Percentiles rank a stretch among this genome's conserved stretches.
Evolutionary conservation across 2,329 filamentous ascomycete genomes (phyloP).

Genomic region (Penicillium digitatum): DNA sequence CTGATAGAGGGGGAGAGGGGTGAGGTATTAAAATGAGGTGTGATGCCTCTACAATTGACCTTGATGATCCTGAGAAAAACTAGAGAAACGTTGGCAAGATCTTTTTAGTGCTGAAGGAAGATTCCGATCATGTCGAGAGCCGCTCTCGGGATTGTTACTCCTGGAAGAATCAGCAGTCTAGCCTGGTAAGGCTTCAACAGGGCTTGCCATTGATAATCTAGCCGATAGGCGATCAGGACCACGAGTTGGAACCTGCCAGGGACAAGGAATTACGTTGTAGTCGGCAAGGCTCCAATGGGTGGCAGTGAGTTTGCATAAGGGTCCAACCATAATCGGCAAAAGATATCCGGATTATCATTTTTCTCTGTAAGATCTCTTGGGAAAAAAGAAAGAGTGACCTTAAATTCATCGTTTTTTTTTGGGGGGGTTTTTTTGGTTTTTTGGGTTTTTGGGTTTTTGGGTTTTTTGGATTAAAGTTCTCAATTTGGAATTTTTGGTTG

Average conservation of each 20-base stretch:
- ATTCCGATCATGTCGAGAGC: not conserved
- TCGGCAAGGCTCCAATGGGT: conserved; percentile 23
- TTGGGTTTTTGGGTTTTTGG: too few species aligned
- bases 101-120: not conserved
- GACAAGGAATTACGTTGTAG: conserved; percentile 26
- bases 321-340: conserved; percentile 22
- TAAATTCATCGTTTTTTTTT: too few species aligned
- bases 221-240: conserved; percentile 21
- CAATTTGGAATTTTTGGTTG: conserved; percentile 12
- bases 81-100: not conserved
- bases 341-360: conserved; percentile 12
- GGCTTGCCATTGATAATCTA: not conserved
- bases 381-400: too few species aligned
- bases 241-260: conserved; percentile 32
- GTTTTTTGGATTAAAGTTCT: too few species aligned
- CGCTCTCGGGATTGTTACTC: not conserved
- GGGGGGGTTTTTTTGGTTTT: too few species aligned
- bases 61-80: not conserved
- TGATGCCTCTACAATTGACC: not conserved
- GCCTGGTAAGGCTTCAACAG: conserved; percentile 4
- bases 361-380: not conserved
- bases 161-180: not conserved
- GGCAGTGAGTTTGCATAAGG: conserved; percentile 25
- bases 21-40: not conserved
- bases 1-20: not conserved